Evolutionary conservation across 768 basidiomycete species (phyloP).

Genomic region (Auricularia heimuer): DNA sequence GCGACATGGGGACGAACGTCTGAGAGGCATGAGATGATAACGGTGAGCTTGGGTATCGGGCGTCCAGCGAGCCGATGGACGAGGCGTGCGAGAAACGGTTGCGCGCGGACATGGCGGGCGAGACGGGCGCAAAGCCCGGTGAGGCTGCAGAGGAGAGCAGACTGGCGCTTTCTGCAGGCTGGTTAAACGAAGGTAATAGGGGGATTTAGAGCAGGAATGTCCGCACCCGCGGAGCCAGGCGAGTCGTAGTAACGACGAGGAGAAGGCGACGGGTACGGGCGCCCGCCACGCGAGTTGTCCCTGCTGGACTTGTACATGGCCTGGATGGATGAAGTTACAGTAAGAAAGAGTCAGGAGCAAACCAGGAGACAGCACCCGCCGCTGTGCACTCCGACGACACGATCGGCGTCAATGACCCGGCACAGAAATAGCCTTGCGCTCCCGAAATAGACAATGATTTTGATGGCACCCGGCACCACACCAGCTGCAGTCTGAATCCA

Average conservation of each 20-base stretch:
- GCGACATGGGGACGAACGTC: neutral
- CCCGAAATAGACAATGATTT: too few relatives aligned
- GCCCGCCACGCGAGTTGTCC: neutral
- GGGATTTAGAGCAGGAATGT: too few relatives aligned
- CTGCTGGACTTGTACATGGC: neutral
- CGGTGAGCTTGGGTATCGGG: conserved; percentile 2
- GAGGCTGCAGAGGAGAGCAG: neutral
- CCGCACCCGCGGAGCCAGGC: too few relatives aligned
- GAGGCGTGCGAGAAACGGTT: conserved; percentile 10
- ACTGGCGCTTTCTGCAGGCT: neutral
- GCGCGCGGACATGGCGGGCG: conserved; percentile 3
- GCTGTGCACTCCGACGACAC: too few relatives aligned
- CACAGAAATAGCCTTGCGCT: too few relatives aligned
- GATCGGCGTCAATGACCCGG: too few relatives aligned
- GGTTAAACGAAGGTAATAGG: too few relatives aligned
- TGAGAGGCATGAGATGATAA: neutral
- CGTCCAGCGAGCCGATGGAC: conserved; percentile 9
- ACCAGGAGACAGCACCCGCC: too few relatives aligned
- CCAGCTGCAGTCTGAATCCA: too few relatives aligned
- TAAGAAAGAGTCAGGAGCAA: too few relatives aligned
- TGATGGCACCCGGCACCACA: too few relatives aligned
- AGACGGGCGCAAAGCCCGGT: neutral
- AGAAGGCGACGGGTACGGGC: neutral
- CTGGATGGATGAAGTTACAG: too few relatives aligned
- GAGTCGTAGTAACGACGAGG: neutral